These are phyloP conservation scores for Fraxinus excelsior DNA, from an alignment of 257 asterid genomes.

Conservation along the genomic window DNA sequence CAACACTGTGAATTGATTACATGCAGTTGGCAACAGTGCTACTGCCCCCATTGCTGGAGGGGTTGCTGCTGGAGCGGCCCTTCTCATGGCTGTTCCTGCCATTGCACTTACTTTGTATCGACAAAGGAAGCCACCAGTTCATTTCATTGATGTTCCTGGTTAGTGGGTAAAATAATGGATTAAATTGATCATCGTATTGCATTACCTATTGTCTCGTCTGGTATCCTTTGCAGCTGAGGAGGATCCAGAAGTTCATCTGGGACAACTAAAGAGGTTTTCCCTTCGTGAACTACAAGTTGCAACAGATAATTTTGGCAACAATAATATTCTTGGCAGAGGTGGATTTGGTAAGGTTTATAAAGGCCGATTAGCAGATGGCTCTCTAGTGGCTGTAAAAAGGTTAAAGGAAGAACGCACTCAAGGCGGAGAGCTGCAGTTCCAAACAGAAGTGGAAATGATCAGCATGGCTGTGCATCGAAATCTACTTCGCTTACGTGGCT, in stretches of 20 bases:
- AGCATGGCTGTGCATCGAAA: slow-evolving; percentile 92
- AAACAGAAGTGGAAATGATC: slow-evolving; percentile 93
- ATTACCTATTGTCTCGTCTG: slow-evolving; percentile 3
- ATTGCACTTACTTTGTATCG: slow-evolving; percentile 76
- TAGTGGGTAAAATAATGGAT: slow-evolving; percentile 32
- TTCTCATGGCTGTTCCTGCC: slow-evolving; percentile 82
- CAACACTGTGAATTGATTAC: slow-evolving; percentile 12
- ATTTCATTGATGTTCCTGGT: slow-evolving; percentile 97
- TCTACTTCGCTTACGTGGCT: slow-evolving; percentile 81
- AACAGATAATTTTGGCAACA: slow-evolving; percentile 70
- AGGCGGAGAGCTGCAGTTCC: slow-evolving; percentile 88
- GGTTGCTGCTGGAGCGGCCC: slow-evolving; percentile 90
- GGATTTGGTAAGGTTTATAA: slow-evolving; percentile 92
- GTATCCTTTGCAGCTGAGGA: slow-evolving; percentile 72
- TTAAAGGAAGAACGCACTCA: slow-evolving; percentile 85
- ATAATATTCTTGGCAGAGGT: slow-evolving; percentile 78
- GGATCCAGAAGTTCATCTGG: slow-evolving; percentile 92
- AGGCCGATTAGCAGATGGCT: slow-evolving; percentile 86
- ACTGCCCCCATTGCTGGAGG: slow-evolving; percentile 93
- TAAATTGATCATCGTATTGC: slow-evolving; percentile 11
- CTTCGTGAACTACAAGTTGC: slow-evolving; percentile 88
- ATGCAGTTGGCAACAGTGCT: slow-evolving; percentile 68
- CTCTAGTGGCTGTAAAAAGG: slow-evolving; percentile 85
- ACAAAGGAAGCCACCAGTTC: slow-evolving; percentile 74
- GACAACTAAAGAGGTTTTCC: slow-evolving; percentile 86